A percentile compares a stretch with the other conserved stretches of the same genome.
Conservation (phyloP, 1,284 basidiomycete genomes). For the Golubevia sp. region DNA sequence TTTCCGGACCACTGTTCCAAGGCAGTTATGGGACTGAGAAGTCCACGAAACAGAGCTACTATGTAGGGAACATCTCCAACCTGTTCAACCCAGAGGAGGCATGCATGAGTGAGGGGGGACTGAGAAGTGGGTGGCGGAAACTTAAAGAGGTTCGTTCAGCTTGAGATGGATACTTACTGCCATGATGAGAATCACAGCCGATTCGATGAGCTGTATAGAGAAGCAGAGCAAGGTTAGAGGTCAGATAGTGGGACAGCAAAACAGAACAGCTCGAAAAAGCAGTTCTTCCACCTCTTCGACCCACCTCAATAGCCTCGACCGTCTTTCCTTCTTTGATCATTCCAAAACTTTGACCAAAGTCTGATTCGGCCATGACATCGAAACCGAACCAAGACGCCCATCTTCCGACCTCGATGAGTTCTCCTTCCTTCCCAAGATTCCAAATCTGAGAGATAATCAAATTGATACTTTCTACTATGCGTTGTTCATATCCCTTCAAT, state of each 20-base stretch:
- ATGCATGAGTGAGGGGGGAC: background rate
- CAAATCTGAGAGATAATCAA: constrained; percentile 17
- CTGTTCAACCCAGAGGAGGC: constrained; percentile 25
- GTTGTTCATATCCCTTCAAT: constrained; percentile 28
- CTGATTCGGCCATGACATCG: constrained; percentile 23
- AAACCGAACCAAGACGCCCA: constrained; percentile 24
- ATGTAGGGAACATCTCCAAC: no score
- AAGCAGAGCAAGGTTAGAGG: no score
- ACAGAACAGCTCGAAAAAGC: no score
- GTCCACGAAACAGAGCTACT: constrained; percentile 20
- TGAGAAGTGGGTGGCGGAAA: constrained; percentile 21
- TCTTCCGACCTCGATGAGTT: constrained; percentile 23
- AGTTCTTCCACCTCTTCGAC: no score
- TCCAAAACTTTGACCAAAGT: constrained; percentile 21
- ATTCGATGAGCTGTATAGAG: constrained; percentile 12
- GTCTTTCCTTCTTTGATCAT: constrained; percentile 17
- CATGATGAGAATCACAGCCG: no score
- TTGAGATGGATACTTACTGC: constrained; percentile 22
- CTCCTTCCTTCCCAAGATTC: constrained; percentile 7
- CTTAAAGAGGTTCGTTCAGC: constrained; percentile 13
- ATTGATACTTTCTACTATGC: constrained; percentile 18
- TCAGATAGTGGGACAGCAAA: no score
- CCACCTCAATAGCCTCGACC: constrained; percentile 15
- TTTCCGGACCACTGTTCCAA: no score
- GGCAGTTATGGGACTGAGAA: no score